phyloP scores from a whole-genome alignment of 2,329 filamentous ascomycete species.

The Apiospora kogelbergensis region DNA sequence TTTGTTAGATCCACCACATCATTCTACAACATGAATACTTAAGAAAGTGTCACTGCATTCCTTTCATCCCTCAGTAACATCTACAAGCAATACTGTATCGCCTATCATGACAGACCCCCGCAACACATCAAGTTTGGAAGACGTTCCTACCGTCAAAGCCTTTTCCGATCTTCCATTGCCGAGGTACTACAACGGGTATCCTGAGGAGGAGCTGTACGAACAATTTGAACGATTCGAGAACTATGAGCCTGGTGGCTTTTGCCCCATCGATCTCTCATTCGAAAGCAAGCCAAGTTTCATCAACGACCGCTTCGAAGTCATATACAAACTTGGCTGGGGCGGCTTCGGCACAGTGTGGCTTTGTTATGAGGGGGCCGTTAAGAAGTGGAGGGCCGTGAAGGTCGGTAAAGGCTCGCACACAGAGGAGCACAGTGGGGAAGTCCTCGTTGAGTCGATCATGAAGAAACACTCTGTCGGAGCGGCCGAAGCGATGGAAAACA shows the following conservation, averaged over 20 bases:
- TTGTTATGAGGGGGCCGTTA: not conserved
- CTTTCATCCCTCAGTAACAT: too few relatives aligned
- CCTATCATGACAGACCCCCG: too few relatives aligned
- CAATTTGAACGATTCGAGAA: not conserved
- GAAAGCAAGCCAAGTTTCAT: not conserved
- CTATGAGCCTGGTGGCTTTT: not conserved
- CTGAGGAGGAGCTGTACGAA: too few relatives aligned
- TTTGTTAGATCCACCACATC: too few relatives aligned
- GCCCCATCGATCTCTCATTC: not conserved
- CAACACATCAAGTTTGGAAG: too few relatives aligned
- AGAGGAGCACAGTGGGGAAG: not conserved
- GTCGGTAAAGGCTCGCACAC: not conserved
- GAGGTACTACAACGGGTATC: too few relatives aligned
- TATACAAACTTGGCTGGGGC: not conserved
- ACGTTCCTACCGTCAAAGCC: too few relatives aligned
- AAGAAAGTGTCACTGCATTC: too few relatives aligned
- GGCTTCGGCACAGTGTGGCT: not conserved
- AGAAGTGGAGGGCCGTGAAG: not conserved
- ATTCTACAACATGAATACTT: too few relatives aligned
- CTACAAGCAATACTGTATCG: too few relatives aligned
- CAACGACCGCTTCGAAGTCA: not conserved
- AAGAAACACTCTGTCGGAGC: too few relatives aligned
- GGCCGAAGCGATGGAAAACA: not conserved
- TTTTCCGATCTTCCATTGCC: too few relatives aligned
- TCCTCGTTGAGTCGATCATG: not conserved